Conservation (phyloP, 164 flowering plant genomes). For the Buxus sempervirens region DNA sequence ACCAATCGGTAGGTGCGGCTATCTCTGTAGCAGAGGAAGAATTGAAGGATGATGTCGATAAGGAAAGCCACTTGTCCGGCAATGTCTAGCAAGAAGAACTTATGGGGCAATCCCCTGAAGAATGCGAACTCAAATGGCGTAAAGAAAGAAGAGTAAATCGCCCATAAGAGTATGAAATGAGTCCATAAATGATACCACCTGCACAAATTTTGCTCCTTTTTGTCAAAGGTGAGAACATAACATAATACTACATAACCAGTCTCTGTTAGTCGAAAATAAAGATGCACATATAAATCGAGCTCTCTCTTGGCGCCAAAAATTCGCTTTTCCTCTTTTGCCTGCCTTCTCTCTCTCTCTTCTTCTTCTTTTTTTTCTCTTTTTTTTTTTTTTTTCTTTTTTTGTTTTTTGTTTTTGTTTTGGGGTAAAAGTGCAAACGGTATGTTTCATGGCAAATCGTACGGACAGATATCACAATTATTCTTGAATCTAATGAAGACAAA, state of each 20-base stretch:
- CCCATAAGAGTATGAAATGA: slow-evolving; percentile 74
- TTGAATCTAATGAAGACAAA: too few species aligned
- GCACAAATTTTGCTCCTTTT: slow-evolving; percentile 20
- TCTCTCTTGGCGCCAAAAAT: too few species aligned
- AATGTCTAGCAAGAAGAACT: slow-evolving; percentile 67
- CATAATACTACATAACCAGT: too few species aligned
- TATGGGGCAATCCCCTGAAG: slow-evolving; percentile 79
- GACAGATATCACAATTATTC: too few species aligned
- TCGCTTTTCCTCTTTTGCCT: too few species aligned
- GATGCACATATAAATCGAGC: too few species aligned
- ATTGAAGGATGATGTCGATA: slow-evolving; percentile 63
- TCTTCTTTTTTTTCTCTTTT: too few species aligned
- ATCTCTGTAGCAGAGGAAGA: slow-evolving; percentile 75
- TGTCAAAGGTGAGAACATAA: not conserved
- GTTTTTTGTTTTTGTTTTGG: too few species aligned
- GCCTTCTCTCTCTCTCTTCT: too few species aligned
- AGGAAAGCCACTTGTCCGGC: slow-evolving; percentile 78
- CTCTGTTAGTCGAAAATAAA: not conserved
- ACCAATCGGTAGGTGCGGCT: slow-evolving; percentile 69
- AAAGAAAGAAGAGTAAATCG: slow-evolving; percentile 86
- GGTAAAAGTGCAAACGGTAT: too few species aligned
- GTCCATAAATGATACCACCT: slow-evolving; percentile 82
- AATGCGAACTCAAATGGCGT: slow-evolving; percentile 97
- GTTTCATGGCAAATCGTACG: too few species aligned
- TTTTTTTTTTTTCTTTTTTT: too few species aligned